Evolutionary conservation across 306 rosid species (phyloP), one percentile per base, ranked within the genome.

Genomic region (Castanea sativa): DNA sequence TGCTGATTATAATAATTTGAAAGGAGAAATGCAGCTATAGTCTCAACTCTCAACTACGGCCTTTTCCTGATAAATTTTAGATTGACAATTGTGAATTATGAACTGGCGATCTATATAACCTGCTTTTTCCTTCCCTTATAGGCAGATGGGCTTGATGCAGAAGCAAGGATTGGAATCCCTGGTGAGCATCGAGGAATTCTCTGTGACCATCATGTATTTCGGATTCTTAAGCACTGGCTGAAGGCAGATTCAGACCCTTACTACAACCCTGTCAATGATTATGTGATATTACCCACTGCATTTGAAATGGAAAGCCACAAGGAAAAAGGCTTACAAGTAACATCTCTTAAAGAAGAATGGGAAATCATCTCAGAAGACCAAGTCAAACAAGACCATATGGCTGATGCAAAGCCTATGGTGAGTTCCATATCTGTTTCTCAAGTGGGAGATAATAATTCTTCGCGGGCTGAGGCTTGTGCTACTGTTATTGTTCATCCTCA

Each of bases 131-230:
- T 33, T 33, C 32, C 27, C 69, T 74, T 83, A 77, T 92, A 95
- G 99, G 98, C 94, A 51, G 99, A 95, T 78, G 98, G 99, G 53
- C 92, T 95, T 4, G 52, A 90, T 51, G 99, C 99, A 21, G 98
- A 83, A 78, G 97, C 97, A 73, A 89, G 99, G 84, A 87, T 95
- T 80, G 99, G 98, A 78, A 86, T 95, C 53, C 97, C 96, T 0
- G 98, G 97, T 27, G 94, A 95, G 85, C 98, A 93, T 56, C 88
- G 94, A 32, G 92, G 99, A 35, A 90, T 95, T 84, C 94, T 95
- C 41, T 67, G 94, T 9, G 96, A 95, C 61, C 96, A 84, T 78
- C 99, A 93, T 71, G 82, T 95, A 30, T 95, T 95, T 79, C 89
- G 99, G 82, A 88, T 93, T 79, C 85, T 95, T 55, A 91, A 90